Conservation (phyloP, 768 basidiomycete genomes). For the Krasilnikovozyma curviuscula region DNA sequence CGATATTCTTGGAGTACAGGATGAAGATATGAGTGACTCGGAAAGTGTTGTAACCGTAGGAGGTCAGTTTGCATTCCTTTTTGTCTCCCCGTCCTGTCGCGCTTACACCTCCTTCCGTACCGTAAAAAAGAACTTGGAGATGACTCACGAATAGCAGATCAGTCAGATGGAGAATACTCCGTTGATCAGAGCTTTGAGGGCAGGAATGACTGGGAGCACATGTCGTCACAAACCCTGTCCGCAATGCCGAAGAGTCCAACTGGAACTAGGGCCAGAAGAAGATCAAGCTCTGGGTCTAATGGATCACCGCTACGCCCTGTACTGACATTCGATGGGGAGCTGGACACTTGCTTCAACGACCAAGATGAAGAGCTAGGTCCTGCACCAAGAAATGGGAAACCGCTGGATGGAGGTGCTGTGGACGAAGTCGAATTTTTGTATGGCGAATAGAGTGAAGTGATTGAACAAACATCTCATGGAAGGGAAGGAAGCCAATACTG, state of each 20-base stretch:
- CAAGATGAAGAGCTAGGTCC: constrained; percentile 51
- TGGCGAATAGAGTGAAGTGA: too few species aligned
- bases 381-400: constrained; percentile 28
- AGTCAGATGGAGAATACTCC: neutral
- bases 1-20: neutral
- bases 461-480: too few species aligned
- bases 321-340: constrained; percentile 37
- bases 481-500: too few species aligned
- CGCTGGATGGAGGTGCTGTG: constrained; percentile 21
- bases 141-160: neutral
- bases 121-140: too few species aligned
- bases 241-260: constrained; percentile 81
- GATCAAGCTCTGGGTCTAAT: constrained; percentile 40
- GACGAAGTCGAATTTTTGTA: constrained; percentile 26
- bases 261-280: too few species aligned
- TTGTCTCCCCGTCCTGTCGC: neutral
- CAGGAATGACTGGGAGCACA: too few species aligned
- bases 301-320: constrained; percentile 71
- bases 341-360: constrained; percentile 44
- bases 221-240: constrained; percentile 90
- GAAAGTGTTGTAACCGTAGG: constrained; percentile 57
- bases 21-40: constrained; percentile 35
- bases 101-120: too few species aligned
- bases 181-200: too few species aligned
- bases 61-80: constrained; percentile 37